Base-by-base conservation (phyloP, 352 stramenopile genomes). In the Globisporangium iwayamae region DNA sequence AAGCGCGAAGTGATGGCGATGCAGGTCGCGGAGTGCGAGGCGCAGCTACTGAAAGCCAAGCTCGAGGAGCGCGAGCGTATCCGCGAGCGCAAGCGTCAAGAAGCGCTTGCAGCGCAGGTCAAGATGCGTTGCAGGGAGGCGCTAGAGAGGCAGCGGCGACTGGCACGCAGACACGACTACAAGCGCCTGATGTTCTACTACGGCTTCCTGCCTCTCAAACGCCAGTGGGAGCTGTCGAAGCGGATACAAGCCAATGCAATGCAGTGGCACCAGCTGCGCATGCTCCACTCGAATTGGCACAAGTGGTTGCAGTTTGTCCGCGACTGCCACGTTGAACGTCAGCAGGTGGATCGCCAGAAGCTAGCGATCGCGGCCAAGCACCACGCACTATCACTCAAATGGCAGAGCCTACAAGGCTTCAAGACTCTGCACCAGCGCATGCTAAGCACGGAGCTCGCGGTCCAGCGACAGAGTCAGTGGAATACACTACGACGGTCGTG, bases 131-230 rank as follows among this genome's bases (percentile, higher is more conserved):
- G 60, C 4, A 71, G 69, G 1, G 68, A 87, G 5, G 52, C 76
- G 6, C 38, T 74, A 32, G 55, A 72, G 8, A 65, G 65, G 36
- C 70, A 85, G 55, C 30, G 47, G 8, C 60, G 72, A 9, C 63
- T 66, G 4, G 74, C 78, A 0, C 60, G 38, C 0, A 64, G 66
- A 14, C 74, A 83, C 67, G 68, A 85, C 55, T 64, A 65, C 13
- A 55, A 57, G 13, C 78, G 79, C 9, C 51, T 91, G 25, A 41
- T 86, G 6, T 78, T 71, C 41, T 78, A 79, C 68, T 89, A 86
- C 53, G 80, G 66, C 0, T 70, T 85, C 18, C 30, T 71, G 14
- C 78, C 78, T 6, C 86, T 82, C 66, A 64, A 72, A 54, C 70
- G 70, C 16, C 57, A 76, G 20, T 75, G 74, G 48, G 43, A 61